phyloP scores from a whole-genome alignment of 2,329 filamentous ascomycete species.

The Keithomyces neogunnii region DNA sequence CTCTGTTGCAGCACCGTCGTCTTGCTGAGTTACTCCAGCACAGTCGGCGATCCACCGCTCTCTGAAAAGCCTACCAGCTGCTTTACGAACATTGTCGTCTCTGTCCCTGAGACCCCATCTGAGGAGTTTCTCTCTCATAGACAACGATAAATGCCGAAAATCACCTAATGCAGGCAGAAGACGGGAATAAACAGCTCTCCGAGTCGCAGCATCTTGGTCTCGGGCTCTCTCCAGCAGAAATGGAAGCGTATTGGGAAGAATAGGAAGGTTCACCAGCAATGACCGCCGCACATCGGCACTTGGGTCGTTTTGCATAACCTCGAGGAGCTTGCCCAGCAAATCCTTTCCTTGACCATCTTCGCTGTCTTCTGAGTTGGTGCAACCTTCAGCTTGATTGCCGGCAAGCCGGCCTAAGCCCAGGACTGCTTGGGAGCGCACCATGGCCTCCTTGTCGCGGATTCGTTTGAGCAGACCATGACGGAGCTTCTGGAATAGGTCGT shows the following conservation, averaged over 20 bases:
- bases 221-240: conserved; percentile 85
- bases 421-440: conserved; percentile 86
- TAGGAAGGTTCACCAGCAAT: conserved; percentile 82
- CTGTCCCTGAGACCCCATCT: conserved; percentile 91
- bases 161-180: conserved; percentile 84
- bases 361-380: conserved; percentile 60
- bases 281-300: conserved; percentile 88
- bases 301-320: conserved; percentile 87
- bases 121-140: conserved; percentile 90
- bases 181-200: conserved; percentile 78
- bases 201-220: conserved; percentile 77
- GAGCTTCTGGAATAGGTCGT: conserved; percentile 79
- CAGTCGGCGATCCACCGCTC: conserved; percentile 99
- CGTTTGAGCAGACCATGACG: conserved; percentile 73
- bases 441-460: conserved; percentile 87
- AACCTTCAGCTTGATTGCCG: conserved; percentile 65
- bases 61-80: conserved; percentile 79
- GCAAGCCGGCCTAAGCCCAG: conserved; percentile 81
- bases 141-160: conserved; percentile 86
- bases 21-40: conserved; percentile 56
- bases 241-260: conserved; percentile 72
- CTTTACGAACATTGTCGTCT: conserved; percentile 89
- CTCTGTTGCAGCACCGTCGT: conserved; percentile 46
- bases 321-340: conserved; percentile 73
- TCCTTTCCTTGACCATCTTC: conserved; percentile 56